phyloP scores from a whole-genome alignment of 371 early-diverging fungal species.

The Rhizopus sp. region DNA sequence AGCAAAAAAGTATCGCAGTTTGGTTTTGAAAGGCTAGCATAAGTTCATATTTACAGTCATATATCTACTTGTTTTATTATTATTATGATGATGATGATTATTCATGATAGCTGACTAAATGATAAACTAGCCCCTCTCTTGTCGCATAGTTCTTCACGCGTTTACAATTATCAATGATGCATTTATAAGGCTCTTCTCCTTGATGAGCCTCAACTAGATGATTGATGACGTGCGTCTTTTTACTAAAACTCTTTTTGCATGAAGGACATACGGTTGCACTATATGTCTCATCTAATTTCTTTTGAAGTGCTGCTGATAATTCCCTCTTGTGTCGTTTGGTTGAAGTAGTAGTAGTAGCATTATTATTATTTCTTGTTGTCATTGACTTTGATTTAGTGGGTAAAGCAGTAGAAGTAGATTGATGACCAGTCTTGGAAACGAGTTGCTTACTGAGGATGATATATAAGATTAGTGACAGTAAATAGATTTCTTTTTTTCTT shows the following conservation, averaged over 20 bases:
- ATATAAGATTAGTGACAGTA: too few species aligned
- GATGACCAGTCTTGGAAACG: too few species aligned
- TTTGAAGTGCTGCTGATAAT: constrained; percentile 13
- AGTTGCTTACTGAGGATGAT: too few species aligned
- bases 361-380: not conserved
- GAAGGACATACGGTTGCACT: constrained; percentile 25
- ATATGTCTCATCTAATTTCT: constrained; percentile 22
- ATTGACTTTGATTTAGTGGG: not conserved
- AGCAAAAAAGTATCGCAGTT: constrained; percentile 60
- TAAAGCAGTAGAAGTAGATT: not conserved
- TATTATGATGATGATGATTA: not conserved
- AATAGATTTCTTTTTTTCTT: not conserved
- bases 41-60: not conserved
- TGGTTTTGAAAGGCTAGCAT: constrained; percentile 49
- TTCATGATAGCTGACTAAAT: constrained; percentile 31
- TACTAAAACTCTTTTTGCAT: constrained; percentile 24
- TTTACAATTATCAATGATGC: constrained; percentile 26
- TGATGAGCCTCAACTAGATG: constrained; percentile 32
- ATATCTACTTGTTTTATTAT: not conserved
- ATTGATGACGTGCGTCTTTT: constrained; percentile 34
- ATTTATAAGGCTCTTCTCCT: constrained; percentile 33
- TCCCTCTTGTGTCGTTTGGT: not conserved
- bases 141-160: constrained; percentile 33
- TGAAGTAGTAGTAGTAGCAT: not conserved
- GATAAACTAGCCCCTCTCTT: constrained; percentile 35